phyloP scores from a whole-genome alignment of 768 basidiomycete genomes.

The Suillus placidus region DNA sequence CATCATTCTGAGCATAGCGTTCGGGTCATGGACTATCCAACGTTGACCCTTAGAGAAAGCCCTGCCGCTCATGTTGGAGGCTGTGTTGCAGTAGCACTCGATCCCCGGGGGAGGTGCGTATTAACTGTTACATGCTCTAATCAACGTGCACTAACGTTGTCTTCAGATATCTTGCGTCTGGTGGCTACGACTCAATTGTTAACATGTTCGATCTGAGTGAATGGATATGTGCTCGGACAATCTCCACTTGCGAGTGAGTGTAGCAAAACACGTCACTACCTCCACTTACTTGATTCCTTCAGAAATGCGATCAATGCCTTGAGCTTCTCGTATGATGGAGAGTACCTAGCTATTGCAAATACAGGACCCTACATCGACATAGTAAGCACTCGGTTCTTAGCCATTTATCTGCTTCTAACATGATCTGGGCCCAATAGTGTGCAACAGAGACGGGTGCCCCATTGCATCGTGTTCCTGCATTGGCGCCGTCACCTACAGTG shows the following conservation, averaged over 20 bases:
- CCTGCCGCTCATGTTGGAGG: slow-evolving; percentile 80
- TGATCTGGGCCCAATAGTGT: slow-evolving; percentile 50
- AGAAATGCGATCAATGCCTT: slow-evolving; percentile 73
- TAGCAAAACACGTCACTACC: no score
- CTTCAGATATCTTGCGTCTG: slow-evolving; percentile 72
- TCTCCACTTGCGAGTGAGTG: slow-evolving; percentile 79
- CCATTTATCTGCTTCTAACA: slow-evolving; percentile 5
- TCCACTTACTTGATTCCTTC: slow-evolving; percentile 10
- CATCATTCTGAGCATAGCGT: slow-evolving; percentile 66
- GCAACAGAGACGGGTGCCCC: slow-evolving; percentile 77
- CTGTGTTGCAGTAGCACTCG: slow-evolving; percentile 74
- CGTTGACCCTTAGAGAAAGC: slow-evolving; percentile 57
- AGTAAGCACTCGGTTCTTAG: slow-evolving; percentile 44
- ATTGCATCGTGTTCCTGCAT: slow-evolving; percentile 73
- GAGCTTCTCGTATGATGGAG: slow-evolving; percentile 83
- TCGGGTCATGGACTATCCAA: slow-evolving; percentile 71
- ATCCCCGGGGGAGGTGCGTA: slow-evolving; percentile 72
- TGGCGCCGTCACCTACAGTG: slow-evolving; percentile 74
- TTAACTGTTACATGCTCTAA: background rate
- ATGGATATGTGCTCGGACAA: slow-evolving; percentile 79
- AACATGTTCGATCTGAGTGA: slow-evolving; percentile 80
- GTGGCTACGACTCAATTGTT: slow-evolving; percentile 81
- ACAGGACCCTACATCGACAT: slow-evolving; percentile 77
- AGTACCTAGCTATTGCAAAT: slow-evolving; percentile 78
- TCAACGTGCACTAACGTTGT: slow-evolving; percentile 7